Evolutionary conservation across 495 filamentous ascomycete species (phyloP).

Genomic region (Hypomontagnella monticulosa): DNA sequence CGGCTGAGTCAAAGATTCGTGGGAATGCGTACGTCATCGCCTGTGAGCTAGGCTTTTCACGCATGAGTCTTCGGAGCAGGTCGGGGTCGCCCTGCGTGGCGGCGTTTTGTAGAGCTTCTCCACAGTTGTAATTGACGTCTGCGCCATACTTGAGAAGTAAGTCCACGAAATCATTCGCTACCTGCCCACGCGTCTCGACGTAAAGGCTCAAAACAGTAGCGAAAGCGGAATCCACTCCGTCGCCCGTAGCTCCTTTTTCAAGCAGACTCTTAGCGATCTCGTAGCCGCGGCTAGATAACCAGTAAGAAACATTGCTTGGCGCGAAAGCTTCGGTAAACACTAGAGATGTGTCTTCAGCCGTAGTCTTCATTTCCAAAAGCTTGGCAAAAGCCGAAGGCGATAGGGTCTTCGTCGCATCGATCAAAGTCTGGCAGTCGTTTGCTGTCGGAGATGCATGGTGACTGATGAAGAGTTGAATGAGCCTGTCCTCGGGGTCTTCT

Average conservation of each 20-base stretch:
- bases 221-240: slow-evolving; percentile 50
- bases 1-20: slow-evolving; percentile 50
- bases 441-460: slow-evolving; percentile 54
- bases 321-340: slow-evolving; percentile 52
- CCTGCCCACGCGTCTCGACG: slow-evolving; percentile 41
- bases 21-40: slow-evolving; percentile 56
- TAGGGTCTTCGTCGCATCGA: slow-evolving; percentile 51
- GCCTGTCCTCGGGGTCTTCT: slow-evolving; percentile 53
- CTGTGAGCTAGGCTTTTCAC: slow-evolving; percentile 49
- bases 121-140: slow-evolving; percentile 54
- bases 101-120: slow-evolving; percentile 53
- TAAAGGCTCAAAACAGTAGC: slow-evolving; percentile 48
- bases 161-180: slow-evolving; percentile 49
- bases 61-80: slow-evolving; percentile 51
- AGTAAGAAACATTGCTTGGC: slow-evolving; percentile 41
- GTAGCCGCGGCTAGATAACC: slow-evolving; percentile 52
- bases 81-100: slow-evolving; percentile 51
- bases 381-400: slow-evolving; percentile 47
- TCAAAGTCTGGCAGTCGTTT: slow-evolving; percentile 56
- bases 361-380: slow-evolving; percentile 48
- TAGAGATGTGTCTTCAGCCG: slow-evolving; percentile 50
- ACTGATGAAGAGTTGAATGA: slow-evolving; percentile 52
- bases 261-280: slow-evolving; percentile 52
- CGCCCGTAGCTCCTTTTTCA: slow-evolving; percentile 53
- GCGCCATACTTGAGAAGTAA: slow-evolving; percentile 49